phyloP scores from a whole-genome alignment of 176 grass and related monocot species.

The Tillandsia fasciculata region DNA sequence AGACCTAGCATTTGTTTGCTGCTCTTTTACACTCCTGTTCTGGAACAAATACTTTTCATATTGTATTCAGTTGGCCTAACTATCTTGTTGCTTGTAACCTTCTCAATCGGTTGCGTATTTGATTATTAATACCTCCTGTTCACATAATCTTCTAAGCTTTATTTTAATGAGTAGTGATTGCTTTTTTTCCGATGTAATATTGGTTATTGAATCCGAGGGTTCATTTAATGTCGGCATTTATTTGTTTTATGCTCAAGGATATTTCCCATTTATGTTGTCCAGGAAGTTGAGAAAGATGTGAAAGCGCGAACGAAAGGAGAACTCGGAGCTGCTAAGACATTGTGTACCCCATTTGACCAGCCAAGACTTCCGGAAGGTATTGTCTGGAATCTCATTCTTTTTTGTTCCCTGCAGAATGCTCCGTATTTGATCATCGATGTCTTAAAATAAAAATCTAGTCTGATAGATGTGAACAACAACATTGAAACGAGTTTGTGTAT shows the following conservation, averaged over 20 bases:
- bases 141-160: too few relatives aligned
- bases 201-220: neutral
- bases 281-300: slow-evolving; percentile 63
- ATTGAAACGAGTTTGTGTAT: too few relatives aligned
- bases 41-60: too few relatives aligned
- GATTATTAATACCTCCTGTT: too few relatives aligned
- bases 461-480: neutral
- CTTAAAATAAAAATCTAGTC: neutral
- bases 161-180: too few relatives aligned
- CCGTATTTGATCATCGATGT: neutral
- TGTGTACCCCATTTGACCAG: slow-evolving; percentile 65
- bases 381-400: neutral
- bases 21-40: too few relatives aligned
- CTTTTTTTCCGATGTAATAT: too few relatives aligned
- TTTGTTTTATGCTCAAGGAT: neutral
- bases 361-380: slow-evolving; percentile 57
- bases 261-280: neutral
- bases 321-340: slow-evolving; percentile 49
- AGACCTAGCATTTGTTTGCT: too few relatives aligned
- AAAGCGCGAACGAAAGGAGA: slow-evolving; percentile 58
- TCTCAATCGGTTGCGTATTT: too few relatives aligned
- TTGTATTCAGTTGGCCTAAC: too few relatives aligned
- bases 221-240: neutral
- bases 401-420: neutral
- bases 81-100: too few relatives aligned